Percentiles rank a stretch among this genome's conserved stretches.
phyloP scores from a whole-genome alignment of 148 eudicot genomes.

The Gaultheria prostrata region DNA sequence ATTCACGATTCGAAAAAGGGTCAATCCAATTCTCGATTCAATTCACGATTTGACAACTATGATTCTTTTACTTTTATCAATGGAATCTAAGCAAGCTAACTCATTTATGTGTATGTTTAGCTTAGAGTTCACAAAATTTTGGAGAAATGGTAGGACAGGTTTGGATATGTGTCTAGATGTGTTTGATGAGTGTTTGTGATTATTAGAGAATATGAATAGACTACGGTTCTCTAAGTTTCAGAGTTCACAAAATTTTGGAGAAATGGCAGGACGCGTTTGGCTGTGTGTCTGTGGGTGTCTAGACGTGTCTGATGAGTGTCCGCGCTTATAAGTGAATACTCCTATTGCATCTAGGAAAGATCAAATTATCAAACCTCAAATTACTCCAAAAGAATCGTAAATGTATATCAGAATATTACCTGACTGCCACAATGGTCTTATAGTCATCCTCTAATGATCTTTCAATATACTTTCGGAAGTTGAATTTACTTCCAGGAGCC shows the following conservation, averaged over 20 bases:
- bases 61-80: not conserved
- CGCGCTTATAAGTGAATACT: not conserved
- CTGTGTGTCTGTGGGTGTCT: not conserved
- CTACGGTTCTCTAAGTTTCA: not conserved
- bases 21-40: no score
- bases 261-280: not conserved
- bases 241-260: not conserved
- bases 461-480: conserved; percentile 90
- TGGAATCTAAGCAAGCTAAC: not conserved
- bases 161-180: not conserved
- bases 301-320: not conserved
- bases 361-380: not conserved
- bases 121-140: not conserved
- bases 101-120: no score
- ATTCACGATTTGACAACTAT: no score
- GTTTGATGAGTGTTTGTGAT: not conserved
- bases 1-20: no score
- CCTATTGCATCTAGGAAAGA: not conserved
- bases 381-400: not conserved
- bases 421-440: conserved; percentile 75
- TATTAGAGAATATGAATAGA: no score
- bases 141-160: not conserved
- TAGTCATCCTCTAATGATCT: conserved; percentile 94
- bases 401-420: conserved; percentile 30
- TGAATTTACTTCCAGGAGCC: conserved; percentile 74